Evolutionary conservation across 345 rosid species (phyloP).

Genomic region (Anastatica hierochuntica): DNA sequence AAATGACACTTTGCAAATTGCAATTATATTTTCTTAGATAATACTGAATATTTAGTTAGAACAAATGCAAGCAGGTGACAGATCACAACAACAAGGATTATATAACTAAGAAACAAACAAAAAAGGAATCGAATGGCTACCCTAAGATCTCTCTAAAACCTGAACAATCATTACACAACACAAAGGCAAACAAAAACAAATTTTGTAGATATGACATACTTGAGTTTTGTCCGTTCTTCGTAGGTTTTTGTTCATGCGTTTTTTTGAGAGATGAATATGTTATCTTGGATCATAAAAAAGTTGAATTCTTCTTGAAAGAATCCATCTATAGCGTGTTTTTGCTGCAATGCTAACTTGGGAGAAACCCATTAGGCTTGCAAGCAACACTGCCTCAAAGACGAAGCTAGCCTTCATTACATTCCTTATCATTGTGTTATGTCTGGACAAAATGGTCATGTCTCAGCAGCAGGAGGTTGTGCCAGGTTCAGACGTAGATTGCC

Average conservation of each 20-base stretch:
- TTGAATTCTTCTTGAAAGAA: not conserved
- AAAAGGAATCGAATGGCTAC: conserved; percentile 11
- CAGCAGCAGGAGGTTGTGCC: conserved; percentile 10
- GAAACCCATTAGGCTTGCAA: conserved; percentile 32
- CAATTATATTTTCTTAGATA: too few species aligned
- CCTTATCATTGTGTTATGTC: conserved; percentile 13
- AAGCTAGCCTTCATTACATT: not conserved
- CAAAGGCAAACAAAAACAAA: conserved; percentile 11
- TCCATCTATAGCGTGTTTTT: not conserved
- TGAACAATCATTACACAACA: conserved; percentile 12
- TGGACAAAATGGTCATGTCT: conserved; percentile 9
- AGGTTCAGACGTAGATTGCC: conserved; percentile 30
- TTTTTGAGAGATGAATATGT: not conserved
- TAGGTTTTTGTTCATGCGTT: conserved; percentile 12
- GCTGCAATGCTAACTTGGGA: conserved; percentile 37
- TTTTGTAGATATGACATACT: conserved; percentile 8
- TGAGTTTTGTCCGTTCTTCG: conserved; percentile 33
- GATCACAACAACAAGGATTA: not conserved
- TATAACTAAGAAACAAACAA: conserved; percentile 9
- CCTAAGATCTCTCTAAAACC: conserved; percentile 20
- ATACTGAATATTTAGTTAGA: too few species aligned
- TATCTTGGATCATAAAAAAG: not conserved
- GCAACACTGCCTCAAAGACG: conserved; percentile 19
- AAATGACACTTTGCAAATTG: too few species aligned
- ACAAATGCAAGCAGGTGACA: too few species aligned